Evolutionary conservation across 2,329 filamentous ascomycete genomes (phyloP).

Genomic region (Coniochaeta prunicola): DNA sequence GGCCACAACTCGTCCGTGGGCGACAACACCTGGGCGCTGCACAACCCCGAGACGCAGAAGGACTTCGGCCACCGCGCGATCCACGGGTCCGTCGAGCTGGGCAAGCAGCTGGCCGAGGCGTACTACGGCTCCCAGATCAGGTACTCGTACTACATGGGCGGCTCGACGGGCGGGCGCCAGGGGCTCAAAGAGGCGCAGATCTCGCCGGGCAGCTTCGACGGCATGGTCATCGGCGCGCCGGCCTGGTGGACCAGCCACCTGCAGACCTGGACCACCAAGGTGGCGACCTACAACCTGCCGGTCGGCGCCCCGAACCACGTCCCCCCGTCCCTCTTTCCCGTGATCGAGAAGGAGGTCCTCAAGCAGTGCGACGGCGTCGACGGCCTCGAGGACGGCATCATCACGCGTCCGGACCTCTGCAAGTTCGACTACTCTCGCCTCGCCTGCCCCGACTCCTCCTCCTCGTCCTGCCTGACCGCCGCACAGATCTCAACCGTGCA

Average conservation of each 20-base stretch:
- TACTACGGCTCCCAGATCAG: constrained; percentile 37
- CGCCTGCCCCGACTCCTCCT: constrained; percentile 22
- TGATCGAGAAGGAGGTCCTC: constrained; percentile 35
- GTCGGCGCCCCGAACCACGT: constrained; percentile 35
- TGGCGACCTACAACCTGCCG: constrained; percentile 39
- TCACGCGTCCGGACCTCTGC: constrained; percentile 38
- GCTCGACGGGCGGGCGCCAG: constrained; percentile 50
- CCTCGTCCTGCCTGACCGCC: constrained; percentile 17
- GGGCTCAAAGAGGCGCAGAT: constrained; percentile 44
- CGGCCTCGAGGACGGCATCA: constrained; percentile 40
- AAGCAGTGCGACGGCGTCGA: constrained; percentile 44
- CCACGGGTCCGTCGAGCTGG: constrained; percentile 40
- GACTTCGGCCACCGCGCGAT: constrained; percentile 32
- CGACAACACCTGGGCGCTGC: constrained; percentile 29
- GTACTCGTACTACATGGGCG: constrained; percentile 48
- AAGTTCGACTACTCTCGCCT: constrained; percentile 30
- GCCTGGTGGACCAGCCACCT: constrained; percentile 44
- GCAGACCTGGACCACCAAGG: constrained; percentile 31
- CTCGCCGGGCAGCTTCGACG: constrained; percentile 49
- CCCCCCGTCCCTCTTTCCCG: constrained; percentile 29
- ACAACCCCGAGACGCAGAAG: constrained; percentile 22
- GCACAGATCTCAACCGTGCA: constrained; percentile 7
- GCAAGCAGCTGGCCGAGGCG: constrained; percentile 36
- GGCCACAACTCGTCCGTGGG: constrained; percentile 28
- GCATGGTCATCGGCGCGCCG: constrained; percentile 39